A percentile compares a stretch with the other conserved stretches of the same genome.
These are phyloP conservation scores for Isochrysis galbana DNA, from an alignment of 78 protist species.

Conservation along the genomic window DNA sequence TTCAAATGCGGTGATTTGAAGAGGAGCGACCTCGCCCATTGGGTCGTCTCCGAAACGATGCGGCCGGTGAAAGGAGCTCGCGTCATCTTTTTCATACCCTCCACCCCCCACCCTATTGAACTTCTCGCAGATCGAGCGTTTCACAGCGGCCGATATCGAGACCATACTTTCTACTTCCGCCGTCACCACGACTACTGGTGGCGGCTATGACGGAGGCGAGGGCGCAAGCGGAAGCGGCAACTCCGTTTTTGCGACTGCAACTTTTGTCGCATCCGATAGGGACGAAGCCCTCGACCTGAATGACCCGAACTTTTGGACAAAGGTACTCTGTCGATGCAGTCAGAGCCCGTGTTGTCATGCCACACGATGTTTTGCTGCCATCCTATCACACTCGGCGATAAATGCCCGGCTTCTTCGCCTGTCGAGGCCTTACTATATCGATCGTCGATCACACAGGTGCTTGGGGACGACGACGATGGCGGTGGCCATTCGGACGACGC, in stretches of 20 bases:
- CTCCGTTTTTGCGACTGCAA: constrained; percentile 33
- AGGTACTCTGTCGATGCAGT: not conserved
- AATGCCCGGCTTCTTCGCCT: no score
- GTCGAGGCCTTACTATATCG: no score
- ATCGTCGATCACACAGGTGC: no score
- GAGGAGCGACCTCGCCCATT: no score
- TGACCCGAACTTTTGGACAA: constrained; percentile 79
- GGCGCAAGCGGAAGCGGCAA: not conserved
- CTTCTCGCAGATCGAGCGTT: not conserved
- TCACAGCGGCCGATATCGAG: constrained; percentile 77
- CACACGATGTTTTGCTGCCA: no score
- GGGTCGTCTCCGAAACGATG: not conserved
- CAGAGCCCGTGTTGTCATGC: no score
- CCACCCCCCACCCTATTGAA: not conserved
- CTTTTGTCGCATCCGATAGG: constrained; percentile 52
- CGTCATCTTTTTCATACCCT: not conserved
- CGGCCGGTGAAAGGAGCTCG: not conserved
- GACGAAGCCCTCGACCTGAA: constrained; percentile 58
- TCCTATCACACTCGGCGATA: no score
- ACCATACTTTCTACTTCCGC: constrained; percentile 40
- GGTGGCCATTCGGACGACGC: not conserved
- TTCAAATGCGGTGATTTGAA: no score
- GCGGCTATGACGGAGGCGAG: not conserved
- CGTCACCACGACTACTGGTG: not conserved
- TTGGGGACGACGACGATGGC: not conserved